These are phyloP conservation scores for Globisporangium emineosum DNA, from an alignment of 352 stramenopile genomes.

Conservation along the genomic window DNA sequence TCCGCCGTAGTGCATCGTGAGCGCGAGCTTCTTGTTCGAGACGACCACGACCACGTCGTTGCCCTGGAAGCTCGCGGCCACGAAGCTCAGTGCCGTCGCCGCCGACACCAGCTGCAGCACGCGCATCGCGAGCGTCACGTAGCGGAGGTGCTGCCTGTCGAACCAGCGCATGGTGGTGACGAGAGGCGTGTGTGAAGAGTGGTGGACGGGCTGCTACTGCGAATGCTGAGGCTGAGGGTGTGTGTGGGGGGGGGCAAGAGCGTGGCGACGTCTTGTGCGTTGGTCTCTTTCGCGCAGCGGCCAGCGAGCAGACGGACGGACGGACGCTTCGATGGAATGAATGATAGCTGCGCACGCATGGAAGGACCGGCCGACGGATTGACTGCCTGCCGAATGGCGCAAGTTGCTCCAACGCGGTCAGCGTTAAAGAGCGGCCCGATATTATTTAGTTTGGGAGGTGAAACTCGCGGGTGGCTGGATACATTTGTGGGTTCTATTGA, in stretches of 20 bases:
- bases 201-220: background rate
- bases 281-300: background rate
- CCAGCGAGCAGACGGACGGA: background rate
- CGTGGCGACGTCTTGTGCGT: background rate
- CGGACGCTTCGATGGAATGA: background rate
- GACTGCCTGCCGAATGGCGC: background rate
- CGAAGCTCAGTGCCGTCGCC: slow-evolving; percentile 44
- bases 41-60: slow-evolving; percentile 24
- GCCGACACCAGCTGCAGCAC: slow-evolving; percentile 47
- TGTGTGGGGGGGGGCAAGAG: no score
- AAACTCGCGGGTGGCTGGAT: no score
- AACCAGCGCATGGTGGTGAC: slow-evolving; percentile 22
- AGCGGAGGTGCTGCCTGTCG: slow-evolving; percentile 33
- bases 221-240: background rate
- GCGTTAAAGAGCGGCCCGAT: no score
- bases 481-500: no score
- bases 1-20: slow-evolving; percentile 58
- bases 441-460: no score
- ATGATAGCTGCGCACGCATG: background rate
- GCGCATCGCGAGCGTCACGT: slow-evolving; percentile 49
- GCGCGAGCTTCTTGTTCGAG: slow-evolving; percentile 30
- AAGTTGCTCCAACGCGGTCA: no score
- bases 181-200: slow-evolving; percentile 2
- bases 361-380: background rate
- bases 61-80: slow-evolving; percentile 44